Evolutionary conservation across 1,139 yeast species (phyloP), one percentile per base, ranked within the genome.

Genomic region (Schizosaccharomyces versatilis): DNA sequence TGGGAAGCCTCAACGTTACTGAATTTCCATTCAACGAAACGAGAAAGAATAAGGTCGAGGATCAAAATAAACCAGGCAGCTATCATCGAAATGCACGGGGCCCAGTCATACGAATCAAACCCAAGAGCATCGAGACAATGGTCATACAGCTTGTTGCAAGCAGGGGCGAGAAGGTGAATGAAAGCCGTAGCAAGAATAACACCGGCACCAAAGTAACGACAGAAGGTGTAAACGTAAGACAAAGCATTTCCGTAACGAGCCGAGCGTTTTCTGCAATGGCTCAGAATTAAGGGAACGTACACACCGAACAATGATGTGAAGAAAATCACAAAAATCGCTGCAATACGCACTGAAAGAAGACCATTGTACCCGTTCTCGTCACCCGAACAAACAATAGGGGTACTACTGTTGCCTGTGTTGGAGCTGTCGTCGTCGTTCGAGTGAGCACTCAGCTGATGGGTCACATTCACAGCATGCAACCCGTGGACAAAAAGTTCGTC

Each of bases 121-220:
- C 32, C 32, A 9, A 55, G 52, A 10, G 54, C 48, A 19, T 54
- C 55, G 41, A 58, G 54, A 36, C 70, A 71, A 54, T 67, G 36
- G 53, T 59, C 59, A 15, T 60, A 57, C 32, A 59, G 51, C 17
- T 56, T 53, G n/a, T 47, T 15, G 51, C 54, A 55, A n/a, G 60
- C 61, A 7, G 62, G 59, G 38, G 58, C 61, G 60, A 73, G 79
- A 61, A 86, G 54, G 67, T 83, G 94, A 54, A 83, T 78, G 63
- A 82, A 81, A 0, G 86, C 84, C 2, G 93, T 83, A 2, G 93
- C 86, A 14, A 82, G 73, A 62, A 83, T 83, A 54, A 83, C 93
- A 55, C 94, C 94, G 1, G 88, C 79, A 59, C 93, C 94, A 63
- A 83, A 83, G 68, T 73, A 81, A 63, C 80, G 81, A 55, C 83